phyloP scores from a whole-genome alignment of 2,329 filamentous ascomycete genomes.

The Stemphylium beticola region DNA sequence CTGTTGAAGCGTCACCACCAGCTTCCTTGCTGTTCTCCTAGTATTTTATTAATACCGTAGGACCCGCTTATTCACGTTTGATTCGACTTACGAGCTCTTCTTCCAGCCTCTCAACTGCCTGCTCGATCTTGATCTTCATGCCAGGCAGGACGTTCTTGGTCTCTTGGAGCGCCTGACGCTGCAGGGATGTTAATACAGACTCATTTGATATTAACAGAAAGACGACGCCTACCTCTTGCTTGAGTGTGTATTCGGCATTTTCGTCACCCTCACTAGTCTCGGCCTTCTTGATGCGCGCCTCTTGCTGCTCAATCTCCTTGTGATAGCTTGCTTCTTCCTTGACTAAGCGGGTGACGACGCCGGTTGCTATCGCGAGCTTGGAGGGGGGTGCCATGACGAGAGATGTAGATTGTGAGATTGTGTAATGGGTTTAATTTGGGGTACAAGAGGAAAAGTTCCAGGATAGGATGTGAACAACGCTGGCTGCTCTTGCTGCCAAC shows the following conservation, averaged over 20 bases:
- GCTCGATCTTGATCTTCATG: conserved; percentile 72
- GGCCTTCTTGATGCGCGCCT: conserved; percentile 72
- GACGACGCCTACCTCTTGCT: conserved; percentile 73
- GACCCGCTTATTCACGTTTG: conserved; percentile 16
- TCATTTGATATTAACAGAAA: not conserved
- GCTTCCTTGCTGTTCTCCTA: conserved; percentile 52
- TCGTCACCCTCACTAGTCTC: conserved; percentile 67
- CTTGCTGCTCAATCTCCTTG: conserved; percentile 79
- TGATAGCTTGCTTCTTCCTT: conserved; percentile 93
- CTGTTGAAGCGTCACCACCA: conserved; percentile 46
- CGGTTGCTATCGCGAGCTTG: conserved; percentile 78
- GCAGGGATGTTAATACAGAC: conserved; percentile 9
- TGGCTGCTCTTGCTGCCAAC: conserved; percentile 20
- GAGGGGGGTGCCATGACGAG: conserved; percentile 74
- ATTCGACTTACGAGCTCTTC: conserved; percentile 70
- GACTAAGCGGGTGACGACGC: conserved; percentile 79
- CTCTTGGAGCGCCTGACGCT: conserved; percentile 84
- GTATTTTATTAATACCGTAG: conserved; percentile 8
- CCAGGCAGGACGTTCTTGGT: conserved; percentile 82
- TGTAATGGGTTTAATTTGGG: not conserved
- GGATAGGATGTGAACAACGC: not conserved
- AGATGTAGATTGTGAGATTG: conserved; percentile 13
- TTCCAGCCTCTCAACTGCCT: conserved; percentile 75
- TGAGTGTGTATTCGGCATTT: conserved; percentile 79
- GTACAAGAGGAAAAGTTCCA: not conserved